Evolutionary conservation across 2,329 filamentous ascomycete species (phyloP), one percentile per base, ranked within the genome.

Genomic region (Aureobasidium sp.): DNA sequence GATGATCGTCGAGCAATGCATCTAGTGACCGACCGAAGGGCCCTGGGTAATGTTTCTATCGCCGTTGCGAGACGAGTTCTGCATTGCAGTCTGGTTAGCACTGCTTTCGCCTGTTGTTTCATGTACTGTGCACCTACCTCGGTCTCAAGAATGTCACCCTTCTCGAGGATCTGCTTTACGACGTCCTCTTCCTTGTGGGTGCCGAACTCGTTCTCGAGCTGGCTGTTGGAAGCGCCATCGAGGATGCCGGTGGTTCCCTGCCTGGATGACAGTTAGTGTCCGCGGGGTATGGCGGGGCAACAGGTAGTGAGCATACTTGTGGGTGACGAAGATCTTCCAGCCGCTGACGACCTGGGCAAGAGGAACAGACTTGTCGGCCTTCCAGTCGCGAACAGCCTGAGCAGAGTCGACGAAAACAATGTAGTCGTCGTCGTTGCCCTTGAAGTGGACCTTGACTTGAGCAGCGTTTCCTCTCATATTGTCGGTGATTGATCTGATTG

Each of bases 311-410:
- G 75, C 86, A 74, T 79, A 96, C 90, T 85, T 86, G 76, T 94
- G 87, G 30, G 90, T 95, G 38, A 86, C 75, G 65, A 95, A 95
- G 65, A 98, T 78, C 78, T 95, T 88, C 78, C 88, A 97, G 6
- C 86, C 79, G 55, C 84, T 88, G 53, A 97, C 79, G 54, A 98
- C 90, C 64, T 96, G 84, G 1, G 87, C 79, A 42, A 97, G 74
- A 32, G 93, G 86, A 25, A 93, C 75, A 25, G 79, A 84, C 66
- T 81, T 83, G 75, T 97, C 91, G 4, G 68, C 74, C 76, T 84
- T 82, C 91, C 91, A 97, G 70, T 91, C 84, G 71, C 87, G 76
- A 64, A 88, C 83, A 44, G 78, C 76, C 56, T 86, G 68, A 14
- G 71, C 65, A 57, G 75, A 77, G 49, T 85, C 81, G 55, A 81